These are phyloP conservation scores for Lachancea lanzarotensis DNA, from an alignment of 805 yeast genomes.

Conservation along the genomic window DNA sequence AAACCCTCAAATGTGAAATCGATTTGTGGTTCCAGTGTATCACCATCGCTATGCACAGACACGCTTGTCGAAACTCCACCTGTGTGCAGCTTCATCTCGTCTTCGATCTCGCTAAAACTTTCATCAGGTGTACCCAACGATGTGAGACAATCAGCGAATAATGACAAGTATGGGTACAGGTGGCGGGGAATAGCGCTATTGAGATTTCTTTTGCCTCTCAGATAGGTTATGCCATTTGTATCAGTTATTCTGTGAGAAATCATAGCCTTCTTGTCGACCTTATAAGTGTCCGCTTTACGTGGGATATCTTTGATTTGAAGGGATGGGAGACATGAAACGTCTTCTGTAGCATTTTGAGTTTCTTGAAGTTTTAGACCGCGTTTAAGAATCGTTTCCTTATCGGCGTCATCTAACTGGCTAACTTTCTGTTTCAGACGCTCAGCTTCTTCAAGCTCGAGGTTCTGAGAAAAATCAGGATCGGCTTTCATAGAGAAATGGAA, in stretches of 20 bases:
- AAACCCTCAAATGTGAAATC: slow-evolving; percentile 59
- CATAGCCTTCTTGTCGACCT: slow-evolving; percentile 32
- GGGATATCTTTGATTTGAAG: slow-evolving; percentile 69
- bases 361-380: slow-evolving; percentile 55
- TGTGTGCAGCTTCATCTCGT: slow-evolving; percentile 70
- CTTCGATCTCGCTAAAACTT: slow-evolving; percentile 75
- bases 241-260: slow-evolving; percentile 49
- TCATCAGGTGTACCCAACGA: slow-evolving; percentile 75
- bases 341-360: slow-evolving; percentile 63
- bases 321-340: slow-evolving; percentile 74
- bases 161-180: slow-evolving; percentile 61
- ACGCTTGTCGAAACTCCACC: slow-evolving; percentile 75
- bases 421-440: slow-evolving; percentile 42
- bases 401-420: slow-evolving; percentile 43
- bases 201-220: slow-evolving; percentile 59
- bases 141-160: slow-evolving; percentile 74
- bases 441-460: slow-evolving; percentile 50
- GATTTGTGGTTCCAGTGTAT: slow-evolving; percentile 43
- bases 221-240: slow-evolving; percentile 77
- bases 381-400: slow-evolving; percentile 48
- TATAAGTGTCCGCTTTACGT: slow-evolving; percentile 39
- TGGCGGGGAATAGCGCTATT: slow-evolving; percentile 48
- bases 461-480: slow-evolving; percentile 44
- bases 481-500: slow-evolving; percentile 79
- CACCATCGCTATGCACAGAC: slow-evolving; percentile 50